These are phyloP conservation scores for Aegilops speltoides DNA, from an alignment of 176 grass and related monocot species.

Conservation along the genomic window DNA sequence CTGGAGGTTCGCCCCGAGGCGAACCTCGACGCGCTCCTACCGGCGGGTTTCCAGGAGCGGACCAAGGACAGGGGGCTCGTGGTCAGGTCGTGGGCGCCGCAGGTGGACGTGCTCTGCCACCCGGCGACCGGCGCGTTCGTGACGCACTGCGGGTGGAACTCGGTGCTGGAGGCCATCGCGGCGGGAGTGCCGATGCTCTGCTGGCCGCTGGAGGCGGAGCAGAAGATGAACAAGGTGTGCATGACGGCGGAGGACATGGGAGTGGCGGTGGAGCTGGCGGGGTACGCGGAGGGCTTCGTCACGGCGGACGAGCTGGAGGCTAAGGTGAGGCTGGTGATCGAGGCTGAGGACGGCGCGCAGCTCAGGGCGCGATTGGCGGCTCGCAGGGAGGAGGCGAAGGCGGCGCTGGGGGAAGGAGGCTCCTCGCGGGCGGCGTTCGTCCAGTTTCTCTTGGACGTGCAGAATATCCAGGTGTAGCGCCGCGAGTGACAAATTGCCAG, in stretches of 20 bases:
- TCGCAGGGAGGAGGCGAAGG: neutral
- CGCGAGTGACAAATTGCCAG: too few species aligned
- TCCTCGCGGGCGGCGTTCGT: neutral
- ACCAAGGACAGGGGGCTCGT: conserved; percentile 28
- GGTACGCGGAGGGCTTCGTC: neutral
- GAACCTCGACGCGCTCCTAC: conserved; percentile 30
- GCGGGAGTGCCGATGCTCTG: conserved; percentile 41
- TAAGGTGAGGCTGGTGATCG: conserved; percentile 2
- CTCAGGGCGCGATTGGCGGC: neutral
- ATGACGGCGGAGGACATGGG: conserved; percentile 1
- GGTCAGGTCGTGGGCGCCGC: conserved; percentile 44
- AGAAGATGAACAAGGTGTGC: conserved; percentile 41
- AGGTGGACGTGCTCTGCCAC: conserved; percentile 42
- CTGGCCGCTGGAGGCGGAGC: conserved; percentile 45
- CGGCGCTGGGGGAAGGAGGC: neutral
- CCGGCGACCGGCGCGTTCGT: conserved; percentile 33
- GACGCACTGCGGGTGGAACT: conserved; percentile 55
- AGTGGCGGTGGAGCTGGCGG: conserved; percentile 1
- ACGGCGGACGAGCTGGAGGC: neutral
- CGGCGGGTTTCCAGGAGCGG: conserved; percentile 37
- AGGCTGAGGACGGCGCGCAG: neutral
- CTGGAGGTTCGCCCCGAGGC: neutral
- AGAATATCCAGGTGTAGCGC: neutral
- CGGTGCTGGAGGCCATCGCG: conserved; percentile 24
- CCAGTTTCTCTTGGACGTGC: neutral